phyloP scores from a whole-genome alignment of 2,329 filamentous ascomycete species.

The Diaporthe citriasiana region DNA sequence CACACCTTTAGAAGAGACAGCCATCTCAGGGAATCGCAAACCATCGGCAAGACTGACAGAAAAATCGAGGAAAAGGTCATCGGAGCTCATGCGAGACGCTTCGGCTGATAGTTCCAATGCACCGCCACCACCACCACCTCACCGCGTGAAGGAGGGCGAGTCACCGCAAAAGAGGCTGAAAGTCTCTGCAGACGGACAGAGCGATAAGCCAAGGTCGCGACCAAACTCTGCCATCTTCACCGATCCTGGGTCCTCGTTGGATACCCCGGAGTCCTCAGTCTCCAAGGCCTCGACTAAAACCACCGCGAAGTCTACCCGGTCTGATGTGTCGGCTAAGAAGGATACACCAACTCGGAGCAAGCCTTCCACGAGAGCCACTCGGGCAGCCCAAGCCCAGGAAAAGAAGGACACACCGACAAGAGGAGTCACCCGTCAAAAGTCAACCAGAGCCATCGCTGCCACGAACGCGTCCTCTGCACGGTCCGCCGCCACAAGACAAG shows the following conservation, averaged over 20 bases:
- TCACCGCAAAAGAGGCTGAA: conserved; percentile 51
- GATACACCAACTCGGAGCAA: conserved; percentile 34
- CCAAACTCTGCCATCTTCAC: conserved; percentile 43
- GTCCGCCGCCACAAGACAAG: conserved; percentile 23
- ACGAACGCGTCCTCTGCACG: conserved; percentile 35
- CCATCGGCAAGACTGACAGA: conserved; percentile 62
- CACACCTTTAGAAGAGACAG: conserved; percentile 67
- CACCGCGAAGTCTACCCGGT: conserved; percentile 14
- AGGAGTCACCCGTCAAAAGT: conserved; percentile 30
- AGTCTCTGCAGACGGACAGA: conserved; percentile 41
- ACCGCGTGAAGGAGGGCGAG: conserved; percentile 48
- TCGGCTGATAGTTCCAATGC: conserved; percentile 56
- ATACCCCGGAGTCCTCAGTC: conserved; percentile 38
- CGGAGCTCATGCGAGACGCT: conserved; percentile 64
- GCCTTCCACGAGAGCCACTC: conserved; percentile 3
- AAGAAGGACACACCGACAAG: conserved; percentile 30
- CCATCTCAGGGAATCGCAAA: conserved; percentile 63
- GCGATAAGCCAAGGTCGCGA: conserved; percentile 37
- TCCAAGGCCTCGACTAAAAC: conserved; percentile 39
- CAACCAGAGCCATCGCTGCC: conserved; percentile 36
- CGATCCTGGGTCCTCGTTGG: conserved; percentile 47
- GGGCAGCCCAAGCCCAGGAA: conserved; percentile 1
- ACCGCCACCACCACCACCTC: conserved; percentile 52
- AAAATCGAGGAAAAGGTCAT: conserved; percentile 50
- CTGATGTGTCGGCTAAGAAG: conserved; percentile 27